Conservation (phyloP, 164 flowering plant genomes). For the Piper longum region DNA sequence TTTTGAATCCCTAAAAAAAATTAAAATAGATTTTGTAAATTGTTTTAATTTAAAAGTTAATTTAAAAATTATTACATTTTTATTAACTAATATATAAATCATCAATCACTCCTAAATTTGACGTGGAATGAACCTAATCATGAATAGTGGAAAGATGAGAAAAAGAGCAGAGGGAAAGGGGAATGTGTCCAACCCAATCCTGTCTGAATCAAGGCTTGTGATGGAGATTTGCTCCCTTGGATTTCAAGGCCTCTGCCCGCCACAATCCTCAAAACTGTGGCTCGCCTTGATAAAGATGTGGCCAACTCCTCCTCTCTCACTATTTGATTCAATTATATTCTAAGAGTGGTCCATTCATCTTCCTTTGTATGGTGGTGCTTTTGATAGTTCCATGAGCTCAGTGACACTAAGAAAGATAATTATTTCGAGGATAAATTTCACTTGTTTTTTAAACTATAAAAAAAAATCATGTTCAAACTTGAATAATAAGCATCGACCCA, state of each 20-base stretch:
- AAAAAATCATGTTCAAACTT: not conserved
- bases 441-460: not conserved
- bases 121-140: not conserved
- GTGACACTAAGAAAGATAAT: not conserved
- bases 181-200: slow-evolving; percentile 5
- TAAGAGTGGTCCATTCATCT: not conserved
- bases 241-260: slow-evolving; percentile 10
- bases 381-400: not conserved
- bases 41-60: no score
- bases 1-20: no score
- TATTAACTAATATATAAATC: no score
- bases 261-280: slow-evolving; percentile 6
- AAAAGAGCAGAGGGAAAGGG: slow-evolving; percentile 8
- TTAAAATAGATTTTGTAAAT: no score
- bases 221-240: slow-evolving; percentile 12
- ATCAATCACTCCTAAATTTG: not conserved
- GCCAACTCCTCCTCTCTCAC: not conserved
- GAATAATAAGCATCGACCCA: not conserved
- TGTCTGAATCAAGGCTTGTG: slow-evolving; percentile 7
- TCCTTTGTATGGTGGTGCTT: not conserved
- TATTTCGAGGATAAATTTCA: not conserved
- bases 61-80: no score
- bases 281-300: slow-evolving; percentile 5
- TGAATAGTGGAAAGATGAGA: not conserved
- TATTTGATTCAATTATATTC: not conserved